Percentiles rank a stretch among this genome's conserved stretches.
Evolutionary conservation across 2,329 filamentous ascomycete species (phyloP).

Genomic region (Trichoderma sp.): DNA sequence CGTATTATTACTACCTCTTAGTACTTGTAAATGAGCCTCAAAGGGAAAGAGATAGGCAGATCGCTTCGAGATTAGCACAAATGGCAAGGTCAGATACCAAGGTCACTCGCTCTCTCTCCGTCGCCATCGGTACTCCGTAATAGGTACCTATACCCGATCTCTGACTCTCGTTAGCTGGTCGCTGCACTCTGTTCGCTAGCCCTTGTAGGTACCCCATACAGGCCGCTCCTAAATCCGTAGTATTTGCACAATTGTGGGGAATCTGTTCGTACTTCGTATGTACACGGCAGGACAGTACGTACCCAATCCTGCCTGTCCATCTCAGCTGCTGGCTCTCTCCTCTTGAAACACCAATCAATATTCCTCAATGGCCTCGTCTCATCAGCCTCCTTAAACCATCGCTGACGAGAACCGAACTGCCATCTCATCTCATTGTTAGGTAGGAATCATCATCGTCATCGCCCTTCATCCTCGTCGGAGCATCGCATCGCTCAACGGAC

Average conservation of each 20-base stretch:
- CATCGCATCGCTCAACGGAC: not conserved
- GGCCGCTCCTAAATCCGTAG: not conserved
- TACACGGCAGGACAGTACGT: not conserved
- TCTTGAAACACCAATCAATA: constrained; percentile 4
- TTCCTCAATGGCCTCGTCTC: not conserved
- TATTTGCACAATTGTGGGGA: not conserved
- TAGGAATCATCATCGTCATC: not conserved
- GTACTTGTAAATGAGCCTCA: not conserved
- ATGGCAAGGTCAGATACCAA: not conserved
- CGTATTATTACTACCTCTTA: not conserved
- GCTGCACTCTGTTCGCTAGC: not conserved
- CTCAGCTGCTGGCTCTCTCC: not conserved
- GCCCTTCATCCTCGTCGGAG: not conserved
- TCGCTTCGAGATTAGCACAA: not conserved
- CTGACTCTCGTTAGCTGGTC: not conserved
- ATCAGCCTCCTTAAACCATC: not conserved
- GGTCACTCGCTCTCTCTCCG: not conserved
- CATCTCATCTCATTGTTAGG: not conserved
- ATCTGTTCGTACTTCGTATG: not conserved
- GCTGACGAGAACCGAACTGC: not conserved
- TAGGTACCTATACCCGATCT: not conserved
- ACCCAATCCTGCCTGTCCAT: not conserved
- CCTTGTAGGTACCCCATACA: not conserved
- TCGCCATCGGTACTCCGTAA: not conserved
- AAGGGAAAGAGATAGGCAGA: not conserved